phyloP scores from a whole-genome alignment of 2,329 filamentous ascomycete species.

The Botrytis cinerea region DNA sequence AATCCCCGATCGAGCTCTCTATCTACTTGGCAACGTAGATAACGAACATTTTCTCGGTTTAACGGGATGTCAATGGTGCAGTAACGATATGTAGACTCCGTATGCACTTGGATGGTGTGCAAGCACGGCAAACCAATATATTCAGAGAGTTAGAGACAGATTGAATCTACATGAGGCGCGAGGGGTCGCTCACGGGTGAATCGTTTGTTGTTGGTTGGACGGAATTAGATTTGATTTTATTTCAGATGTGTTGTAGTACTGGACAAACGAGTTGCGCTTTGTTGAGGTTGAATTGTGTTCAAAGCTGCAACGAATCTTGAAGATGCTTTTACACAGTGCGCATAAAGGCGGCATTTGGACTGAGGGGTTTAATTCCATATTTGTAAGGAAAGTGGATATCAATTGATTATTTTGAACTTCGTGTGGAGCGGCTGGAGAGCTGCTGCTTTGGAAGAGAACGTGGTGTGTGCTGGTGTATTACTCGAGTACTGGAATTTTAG shows the following conservation, averaged over 20 bases:
- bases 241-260: neutral
- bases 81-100: neutral
- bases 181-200: neutral
- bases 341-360: conserved; percentile 6
- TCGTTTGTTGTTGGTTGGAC: neutral
- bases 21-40: conserved; percentile 15
- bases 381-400: conserved; percentile 9
- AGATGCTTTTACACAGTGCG: no score
- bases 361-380: neutral
- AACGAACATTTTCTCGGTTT: neutral
- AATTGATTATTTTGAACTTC: neutral
- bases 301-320: neutral
- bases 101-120: neutral
- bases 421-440: neutral
- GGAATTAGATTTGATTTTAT: conserved; percentile 6
- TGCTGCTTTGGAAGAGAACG: neutral
- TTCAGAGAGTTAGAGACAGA: neutral
- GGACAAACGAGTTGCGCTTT: neutral
- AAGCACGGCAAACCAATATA: neutral
- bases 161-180: neutral
- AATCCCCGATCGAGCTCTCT: neutral
- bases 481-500: neutral
- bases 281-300: neutral
- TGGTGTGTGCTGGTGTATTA: neutral
- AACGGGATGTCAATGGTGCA: neutral